Evolutionary conservation across 306 rosid genomes (phyloP), one percentile per base, ranked within the genome.

Genomic region (Vigna unguiculata): DNA sequence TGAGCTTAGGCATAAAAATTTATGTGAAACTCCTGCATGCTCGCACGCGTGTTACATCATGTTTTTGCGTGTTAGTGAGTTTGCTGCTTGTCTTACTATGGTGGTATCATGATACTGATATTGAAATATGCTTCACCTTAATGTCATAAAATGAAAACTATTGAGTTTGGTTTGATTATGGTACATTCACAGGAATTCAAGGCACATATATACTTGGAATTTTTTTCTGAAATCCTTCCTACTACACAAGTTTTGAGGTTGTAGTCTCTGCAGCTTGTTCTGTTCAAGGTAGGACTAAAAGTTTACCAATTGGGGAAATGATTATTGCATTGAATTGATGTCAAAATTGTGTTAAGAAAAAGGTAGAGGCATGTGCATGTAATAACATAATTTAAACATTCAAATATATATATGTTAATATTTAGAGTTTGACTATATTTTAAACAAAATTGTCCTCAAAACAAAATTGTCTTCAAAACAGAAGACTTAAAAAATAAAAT

Each of bases 41-140:
- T 83, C 81, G 97, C 98, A 91, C 86, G 97, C 98, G 96, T 83
- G 83, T 74, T 71, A 81, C 81, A 82, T 41, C 90, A 88, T 88
- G 89, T 81, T 83, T 92, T 84, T 83, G 89, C 83, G 96, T 85
- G 90, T 84, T 83, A 76, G 75, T 78, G 80, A 80, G 80, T 75
- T 79, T 76, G 21, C 68, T 62, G 12, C 12, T 75, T 77, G 62
- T 83, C 22, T 43, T 52, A 21, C 78, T 75, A n/a, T 9, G 7
- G 5, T 12, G 2, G 4, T 10, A 63, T 74, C 89, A n/a, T 36
- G 22, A 25, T 40, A 40, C 15, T 43, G 5, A 5, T 73, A 22
- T 55, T 55, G 21, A 45, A 45, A 28, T 32, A 30, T 81, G 64
- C 34, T 62, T 41, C 61, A 40, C 49, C 64, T 67, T 5, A 8